Conservation (phyloP, 306 rosid species). For the Cicer arietinum region DNA sequence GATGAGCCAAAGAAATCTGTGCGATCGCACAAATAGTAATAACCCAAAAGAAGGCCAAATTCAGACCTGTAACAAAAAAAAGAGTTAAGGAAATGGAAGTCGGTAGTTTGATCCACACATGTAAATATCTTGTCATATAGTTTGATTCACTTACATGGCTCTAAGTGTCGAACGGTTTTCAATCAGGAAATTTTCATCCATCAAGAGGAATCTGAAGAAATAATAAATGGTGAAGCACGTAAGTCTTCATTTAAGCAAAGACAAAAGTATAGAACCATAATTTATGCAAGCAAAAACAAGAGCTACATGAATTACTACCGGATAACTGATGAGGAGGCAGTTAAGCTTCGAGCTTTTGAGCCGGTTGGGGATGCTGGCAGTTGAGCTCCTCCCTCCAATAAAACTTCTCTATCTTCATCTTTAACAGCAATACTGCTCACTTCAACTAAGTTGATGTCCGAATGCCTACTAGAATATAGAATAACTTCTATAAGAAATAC, state of each 20-base stretch:
- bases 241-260: constrained; percentile 38
- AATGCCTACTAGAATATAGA: constrained; percentile 61
- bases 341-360: constrained; percentile 54
- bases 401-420: constrained; percentile 75
- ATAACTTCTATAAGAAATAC: constrained; percentile 39
- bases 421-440: constrained; percentile 55
- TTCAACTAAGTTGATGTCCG: constrained; percentile 76
- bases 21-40: constrained; percentile 86
- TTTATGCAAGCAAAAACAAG: constrained; percentile 37
- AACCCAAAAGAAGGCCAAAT: constrained; percentile 75
- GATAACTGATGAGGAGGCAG: constrained; percentile 59
- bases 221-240: constrained; percentile 9
- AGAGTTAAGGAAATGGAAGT: constrained; percentile 28
- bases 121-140: constrained; percentile 31
- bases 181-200: constrained; percentile 80
- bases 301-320: constrained; percentile 51
- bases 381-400: constrained; percentile 75
- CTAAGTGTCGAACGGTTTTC: constrained; percentile 89
- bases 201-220: constrained; percentile 68
- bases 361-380: constrained; percentile 58
- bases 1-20: constrained; percentile 81
- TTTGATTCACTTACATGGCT: constrained; percentile 78
- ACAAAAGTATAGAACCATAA: constrained; percentile 11
- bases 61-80: constrained; percentile 65
- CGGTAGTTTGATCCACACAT: constrained; percentile 33